Evolutionary conservation across 805 yeast species (phyloP).

Genomic region (Priceomyces fermenticarens): DNA sequence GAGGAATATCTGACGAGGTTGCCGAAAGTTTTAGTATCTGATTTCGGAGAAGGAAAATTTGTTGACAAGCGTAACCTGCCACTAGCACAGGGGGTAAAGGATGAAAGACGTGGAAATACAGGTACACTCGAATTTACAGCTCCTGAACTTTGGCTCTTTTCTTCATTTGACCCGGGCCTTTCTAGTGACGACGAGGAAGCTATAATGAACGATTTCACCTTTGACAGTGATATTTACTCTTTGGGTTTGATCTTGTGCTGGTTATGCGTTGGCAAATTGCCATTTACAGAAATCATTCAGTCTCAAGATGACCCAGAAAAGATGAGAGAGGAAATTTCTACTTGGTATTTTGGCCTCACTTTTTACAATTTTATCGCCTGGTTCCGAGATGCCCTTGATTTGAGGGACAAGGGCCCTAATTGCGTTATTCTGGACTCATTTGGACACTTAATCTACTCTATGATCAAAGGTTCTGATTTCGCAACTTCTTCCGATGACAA

Average conservation of each 20-base stretch:
- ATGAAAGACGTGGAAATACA: slow-evolving; percentile 76
- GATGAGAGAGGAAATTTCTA: slow-evolving; percentile 21
- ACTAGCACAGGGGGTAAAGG: slow-evolving; percentile 5
- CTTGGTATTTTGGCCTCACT: slow-evolving; percentile 27
- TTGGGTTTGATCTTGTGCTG: slow-evolving; percentile 80
- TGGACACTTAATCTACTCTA: slow-evolving; percentile 22
- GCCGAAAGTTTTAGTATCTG: slow-evolving; percentile 79
- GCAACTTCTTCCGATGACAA: slow-evolving; percentile 5
- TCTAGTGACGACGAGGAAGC: slow-evolving; percentile 31
- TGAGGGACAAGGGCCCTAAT: slow-evolving; percentile 1
- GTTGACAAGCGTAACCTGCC: slow-evolving; percentile 47
- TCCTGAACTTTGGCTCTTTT: slow-evolving; percentile 62
- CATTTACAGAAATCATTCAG: slow-evolving; percentile 37
- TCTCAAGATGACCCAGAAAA: slow-evolving; percentile 27
- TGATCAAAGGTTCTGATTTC: slow-evolving; percentile 26
- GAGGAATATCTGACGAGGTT: slow-evolving; percentile 18
- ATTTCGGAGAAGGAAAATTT: slow-evolving; percentile 85
- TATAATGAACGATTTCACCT: slow-evolving; percentile 54
- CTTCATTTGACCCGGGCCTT: slow-evolving; percentile 15
- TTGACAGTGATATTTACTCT: slow-evolving; percentile 76
- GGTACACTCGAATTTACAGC: slow-evolving; percentile 89
- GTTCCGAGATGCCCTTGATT: slow-evolving; percentile 13
- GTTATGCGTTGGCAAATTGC: slow-evolving; percentile 68
- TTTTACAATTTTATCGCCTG: slow-evolving; percentile 19
- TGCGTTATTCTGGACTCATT: slow-evolving; percentile 11